Conservation (phyloP, 2,329 filamentous ascomycete species). For the Aureobasidium mangrovei region DNA sequence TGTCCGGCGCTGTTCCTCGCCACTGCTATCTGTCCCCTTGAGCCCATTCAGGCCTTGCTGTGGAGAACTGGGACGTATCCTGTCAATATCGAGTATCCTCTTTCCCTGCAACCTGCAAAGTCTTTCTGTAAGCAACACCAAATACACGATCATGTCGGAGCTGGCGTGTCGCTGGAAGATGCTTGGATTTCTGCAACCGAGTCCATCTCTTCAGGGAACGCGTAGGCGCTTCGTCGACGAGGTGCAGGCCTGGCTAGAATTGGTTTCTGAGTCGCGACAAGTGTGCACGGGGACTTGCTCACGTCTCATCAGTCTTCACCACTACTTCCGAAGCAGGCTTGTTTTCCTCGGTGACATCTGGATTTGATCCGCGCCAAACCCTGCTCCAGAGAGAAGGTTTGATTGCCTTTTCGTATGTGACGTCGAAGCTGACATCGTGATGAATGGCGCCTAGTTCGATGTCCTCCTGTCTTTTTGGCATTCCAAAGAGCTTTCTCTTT, state of each 20-base stretch:
- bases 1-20: no score
- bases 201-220: background rate
- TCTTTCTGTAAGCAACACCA: no score
- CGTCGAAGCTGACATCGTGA: background rate
- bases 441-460: conserved; percentile 6
- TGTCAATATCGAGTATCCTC: no score
- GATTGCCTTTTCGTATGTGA: background rate
- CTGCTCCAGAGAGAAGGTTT: background rate
- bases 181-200: background rate
- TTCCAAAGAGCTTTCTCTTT: background rate
- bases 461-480: background rate
- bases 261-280: background rate
- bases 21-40: no score
- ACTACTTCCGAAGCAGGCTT: background rate
- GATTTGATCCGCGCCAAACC: background rate
- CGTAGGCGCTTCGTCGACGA: conserved; percentile 6
- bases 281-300: background rate
- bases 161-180: no score
- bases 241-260: background rate
- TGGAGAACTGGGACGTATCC: no score
- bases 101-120: no score
- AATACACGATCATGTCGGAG: no score
- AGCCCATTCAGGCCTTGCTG: no score
- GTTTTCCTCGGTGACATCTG: background rate
- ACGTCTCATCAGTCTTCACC: background rate